These are phyloP conservation scores for Gaultheria prostrata DNA, from an alignment of 148 eudicot genomes.

Conservation along the genomic window DNA sequence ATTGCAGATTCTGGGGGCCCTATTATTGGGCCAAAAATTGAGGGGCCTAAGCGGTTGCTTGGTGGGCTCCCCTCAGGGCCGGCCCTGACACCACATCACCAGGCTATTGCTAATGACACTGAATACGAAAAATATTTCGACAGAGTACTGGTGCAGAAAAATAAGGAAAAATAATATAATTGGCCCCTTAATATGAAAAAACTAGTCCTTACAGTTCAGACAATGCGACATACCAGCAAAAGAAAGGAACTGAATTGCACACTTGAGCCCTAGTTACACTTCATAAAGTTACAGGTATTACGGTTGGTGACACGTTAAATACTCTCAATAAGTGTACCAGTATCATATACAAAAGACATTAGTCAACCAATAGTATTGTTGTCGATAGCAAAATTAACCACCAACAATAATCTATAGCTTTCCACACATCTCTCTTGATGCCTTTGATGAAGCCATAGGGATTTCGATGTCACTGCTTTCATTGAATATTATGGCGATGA, in stretches of 20 bases:
- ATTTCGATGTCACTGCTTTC: no score
- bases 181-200: neutral
- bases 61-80: no score
- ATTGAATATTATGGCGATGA: no score
- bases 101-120: neutral
- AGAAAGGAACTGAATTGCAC: neutral
- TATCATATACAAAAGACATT: no score
- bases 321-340: no score
- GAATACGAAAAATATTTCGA: neutral
- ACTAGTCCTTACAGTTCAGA: neutral
- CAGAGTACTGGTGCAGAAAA: neutral
- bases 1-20: no score
- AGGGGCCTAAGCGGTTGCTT: no score
- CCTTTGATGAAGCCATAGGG: no score
- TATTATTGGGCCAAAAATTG: no score
- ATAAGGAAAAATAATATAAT: neutral
- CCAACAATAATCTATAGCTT: neutral
- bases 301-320: neutral
- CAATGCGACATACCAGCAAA: neutral
- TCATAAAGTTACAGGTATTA: neutral
- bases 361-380: neutral
- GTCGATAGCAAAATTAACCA: neutral
- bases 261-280: neutral
- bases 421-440: neutral
- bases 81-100: neutral